Base-by-base conservation (phyloP, 2,329 filamentous ascomycete species). In the Phaeomoniella chlamydospora region DNA sequence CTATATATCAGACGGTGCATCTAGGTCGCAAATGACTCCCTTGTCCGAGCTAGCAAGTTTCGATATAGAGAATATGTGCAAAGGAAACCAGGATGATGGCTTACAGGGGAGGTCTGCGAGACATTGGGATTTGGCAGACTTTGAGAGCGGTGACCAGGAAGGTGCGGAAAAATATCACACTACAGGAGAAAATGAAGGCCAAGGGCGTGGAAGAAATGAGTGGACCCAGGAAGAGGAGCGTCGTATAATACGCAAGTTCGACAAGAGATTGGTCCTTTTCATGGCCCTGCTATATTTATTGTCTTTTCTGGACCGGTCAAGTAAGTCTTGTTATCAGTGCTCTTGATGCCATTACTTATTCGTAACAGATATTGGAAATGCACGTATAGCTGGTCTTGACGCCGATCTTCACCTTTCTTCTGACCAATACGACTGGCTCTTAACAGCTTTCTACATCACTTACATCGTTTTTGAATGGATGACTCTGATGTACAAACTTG, bases 301-400 rank as follows among this genome's bases (percentile, higher is more conserved):
- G 42, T 80, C 77, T 43, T 94, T 93, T 52, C 59, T 94, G 44
- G 86, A 94, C 55, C 70, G 86, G 45, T 87, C 82, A 13, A 93
- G 83, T 86, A 63, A 42, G 68, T 61, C 39, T 15, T 38, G 32
- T 11, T 33, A 31, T 37, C n/a, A 37, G 37, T 39, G 33, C 46
- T 31, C 37, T 45, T 18, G 19, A 38, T 18, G 34, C n/a, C 29
- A 37, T 42, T 22, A 15, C 18, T 30, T 41, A 33, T 3, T 5
- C 19, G 10, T 39, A 16, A 17, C 31, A 67, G 67, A 72, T 49
- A 71, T 72, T 42, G 72, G 73, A 32, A 77, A 77, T 53, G 72
- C 72, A n/a, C 67, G 66, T 39, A 69, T 76, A 36, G 73, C 72
- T 4, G 73, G 73, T 6, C 53, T 77, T 6, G 56, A 58, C 29